Percentiles rank a stretch among this genome's conserved stretches.
Conservation (phyloP, 495 filamentous ascomycete genomes). For the Hypomontagnella submonticulosa region DNA sequence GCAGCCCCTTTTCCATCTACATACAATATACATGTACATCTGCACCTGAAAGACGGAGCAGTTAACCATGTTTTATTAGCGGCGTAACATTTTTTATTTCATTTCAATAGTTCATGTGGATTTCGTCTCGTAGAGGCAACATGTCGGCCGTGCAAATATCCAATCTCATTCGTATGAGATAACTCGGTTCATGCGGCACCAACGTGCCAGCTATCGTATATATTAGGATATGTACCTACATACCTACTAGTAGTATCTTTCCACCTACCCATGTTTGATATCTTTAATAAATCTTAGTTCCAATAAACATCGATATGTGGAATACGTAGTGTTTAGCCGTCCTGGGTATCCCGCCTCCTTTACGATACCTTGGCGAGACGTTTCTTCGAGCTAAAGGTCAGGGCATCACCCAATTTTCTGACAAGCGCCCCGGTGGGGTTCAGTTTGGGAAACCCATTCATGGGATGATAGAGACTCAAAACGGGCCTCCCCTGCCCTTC, state of each 20-base stretch:
- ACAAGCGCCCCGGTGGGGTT: conserved; percentile 19
- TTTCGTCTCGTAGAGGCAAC: conserved; percentile 1
- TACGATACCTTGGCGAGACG: conserved; percentile 18
- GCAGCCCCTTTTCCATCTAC: not conserved
- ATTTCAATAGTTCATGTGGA: conserved; percentile 13
- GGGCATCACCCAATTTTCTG: conserved; percentile 16
- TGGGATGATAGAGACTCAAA: conserved; percentile 33
- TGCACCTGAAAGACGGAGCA: not conserved
- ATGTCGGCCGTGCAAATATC: conserved; percentile 5
- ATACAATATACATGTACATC: conserved; percentile 6
- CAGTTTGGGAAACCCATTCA: conserved; percentile 9
- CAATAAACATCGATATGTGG: conserved; percentile 13
- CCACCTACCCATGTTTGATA: conserved; percentile 19
- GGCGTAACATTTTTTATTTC: conserved; percentile 16
- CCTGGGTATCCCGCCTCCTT: conserved; percentile 11
- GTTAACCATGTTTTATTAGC: not conserved
- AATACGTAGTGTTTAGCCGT: not conserved
- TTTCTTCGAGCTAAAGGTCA: conserved; percentile 7
- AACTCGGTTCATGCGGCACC: conserved; percentile 9
- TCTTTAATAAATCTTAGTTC: conserved; percentile 1
- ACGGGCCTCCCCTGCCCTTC: conserved; percentile 16
- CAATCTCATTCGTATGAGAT: conserved; percentile 16
- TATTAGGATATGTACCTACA: too few relatives aligned
- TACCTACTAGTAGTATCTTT: too few relatives aligned
- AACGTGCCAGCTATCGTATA: conserved; percentile 6